Evolutionary conservation across 164 flowering plant species (phyloP).

Genomic region (Litsea cubeba): DNA sequence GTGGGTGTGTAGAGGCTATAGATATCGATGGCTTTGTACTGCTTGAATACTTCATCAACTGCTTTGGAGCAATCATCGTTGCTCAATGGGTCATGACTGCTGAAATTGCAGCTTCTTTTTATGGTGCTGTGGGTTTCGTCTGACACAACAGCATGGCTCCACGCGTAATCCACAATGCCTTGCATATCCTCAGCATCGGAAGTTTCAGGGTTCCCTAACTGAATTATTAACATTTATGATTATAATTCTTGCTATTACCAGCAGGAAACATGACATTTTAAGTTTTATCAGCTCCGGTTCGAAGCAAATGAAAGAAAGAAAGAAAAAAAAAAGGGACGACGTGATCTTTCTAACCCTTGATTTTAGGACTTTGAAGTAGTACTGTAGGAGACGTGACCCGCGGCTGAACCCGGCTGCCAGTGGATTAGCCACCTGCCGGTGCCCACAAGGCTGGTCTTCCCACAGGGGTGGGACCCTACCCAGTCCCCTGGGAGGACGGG

Average conservation of each 20-base stretch:
- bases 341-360: too few relatives aligned
- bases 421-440: too few relatives aligned
- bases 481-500: too few relatives aligned
- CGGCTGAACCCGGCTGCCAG: too few relatives aligned
- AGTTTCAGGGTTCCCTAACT: slow-evolving; percentile 94
- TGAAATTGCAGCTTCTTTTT: slow-evolving; percentile 49
- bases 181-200: slow-evolving; percentile 64
- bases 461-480: too few relatives aligned
- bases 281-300: too few relatives aligned
- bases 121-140: slow-evolving; percentile 75
- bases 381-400: too few relatives aligned
- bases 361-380: too few relatives aligned
- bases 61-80: slow-evolving; percentile 34
- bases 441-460: too few relatives aligned
- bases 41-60: slow-evolving; percentile 55
- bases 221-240: background rate
- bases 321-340: too few relatives aligned
- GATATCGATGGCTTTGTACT: slow-evolving; percentile 76
- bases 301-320: too few relatives aligned
- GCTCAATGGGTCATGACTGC: slow-evolving; percentile 48
- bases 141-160: slow-evolving; percentile 94
- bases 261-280: too few relatives aligned
- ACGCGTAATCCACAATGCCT: slow-evolving; percentile 84
- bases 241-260: background rate
- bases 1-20: slow-evolving; percentile 80